phyloP scores from a whole-genome alignment of 345 rosid species.

The Tarenaya hassleriana region DNA sequence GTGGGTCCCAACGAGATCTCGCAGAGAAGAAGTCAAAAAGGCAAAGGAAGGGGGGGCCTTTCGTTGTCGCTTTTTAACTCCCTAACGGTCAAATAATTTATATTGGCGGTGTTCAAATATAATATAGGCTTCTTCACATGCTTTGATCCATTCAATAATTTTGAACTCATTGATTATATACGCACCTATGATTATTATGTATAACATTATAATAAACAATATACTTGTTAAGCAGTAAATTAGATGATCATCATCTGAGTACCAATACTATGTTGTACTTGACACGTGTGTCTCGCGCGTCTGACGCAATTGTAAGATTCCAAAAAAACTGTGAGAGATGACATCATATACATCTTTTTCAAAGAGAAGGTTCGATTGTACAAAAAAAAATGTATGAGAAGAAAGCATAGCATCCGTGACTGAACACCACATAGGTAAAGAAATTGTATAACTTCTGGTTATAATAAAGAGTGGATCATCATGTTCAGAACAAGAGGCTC shows the following conservation, averaged over 20 bases:
- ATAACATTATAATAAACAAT: background rate
- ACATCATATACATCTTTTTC: too few species aligned
- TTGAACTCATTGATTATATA: constrained; percentile 27
- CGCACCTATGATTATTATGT: background rate
- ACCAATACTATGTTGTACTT: background rate
- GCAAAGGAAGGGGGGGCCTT: background rate
- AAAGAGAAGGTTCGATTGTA: too few species aligned
- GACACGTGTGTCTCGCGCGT: background rate
- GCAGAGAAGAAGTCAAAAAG: constrained; percentile 25
- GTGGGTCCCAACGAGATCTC: constrained; percentile 13
- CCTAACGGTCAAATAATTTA: constrained; percentile 37
- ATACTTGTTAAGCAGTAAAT: background rate
- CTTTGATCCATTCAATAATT: constrained; percentile 26
- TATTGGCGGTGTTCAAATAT: constrained; percentile 13
- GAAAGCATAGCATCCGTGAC: too few species aligned
- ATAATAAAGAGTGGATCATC: too few species aligned
- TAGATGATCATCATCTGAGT: constrained; percentile 4
- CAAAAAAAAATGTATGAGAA: too few species aligned
- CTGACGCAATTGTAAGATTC: too few species aligned
- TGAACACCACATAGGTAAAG: too few species aligned
- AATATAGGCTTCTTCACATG: constrained; percentile 12
- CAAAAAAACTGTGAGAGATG: too few species aligned
- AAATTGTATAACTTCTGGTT: too few species aligned
- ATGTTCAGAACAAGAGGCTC: too few species aligned
- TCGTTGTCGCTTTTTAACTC: background rate